Base-by-base conservation (phyloP, 2,329 filamentous ascomycete genomes). In the Colletotrichum camelliae region DNA sequence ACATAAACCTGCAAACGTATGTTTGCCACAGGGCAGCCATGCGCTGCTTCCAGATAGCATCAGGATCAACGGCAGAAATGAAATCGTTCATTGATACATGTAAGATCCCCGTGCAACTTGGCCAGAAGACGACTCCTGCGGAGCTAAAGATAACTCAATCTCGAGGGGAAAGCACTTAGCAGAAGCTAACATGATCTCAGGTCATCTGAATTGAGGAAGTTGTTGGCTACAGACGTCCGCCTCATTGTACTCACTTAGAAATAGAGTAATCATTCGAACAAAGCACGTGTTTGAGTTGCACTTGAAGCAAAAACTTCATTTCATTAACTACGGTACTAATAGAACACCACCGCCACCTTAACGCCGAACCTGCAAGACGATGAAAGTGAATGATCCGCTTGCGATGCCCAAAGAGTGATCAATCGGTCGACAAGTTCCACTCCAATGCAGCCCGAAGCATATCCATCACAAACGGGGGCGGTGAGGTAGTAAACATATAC, bases 401-500 rank as follows among this genome's bases (percentile, higher is more conserved):
- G n/a, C 0, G 10, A 61, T 61, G 29, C 9, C 57, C 5, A 15
- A 33, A 7, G 6, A 35, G 18, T 12, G 15, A 2, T 35, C 3
- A 31, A 18, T 61, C 9, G 29, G 57, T 61, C 4, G 67, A 70
- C 27, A 70, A 18, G 3, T 52, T 61, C 57, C 55, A 70, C 62
- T 76, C 60, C 6, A 76, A 52, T 13, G 60, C 67, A 15, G 66
- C 48, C 10, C 70, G 66, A 3, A 77, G 35, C 73, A 78, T 76
- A 12, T 72, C 70, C 67, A 76, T 68, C 4, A 76, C 39, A 37
- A 77, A 76, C 0, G 76, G 73, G 16, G 73, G 73, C 21, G 67
- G 67, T 9, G 76, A 72, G 3, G 76, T 72, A 5, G 67, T 74
- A 61, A 77, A 74, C 70, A 74, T 67, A 57, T 74, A 75, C 2